phyloP scores from a whole-genome alignment of 2,329 filamentous ascomycete species.

The Lecanicillium sp. region DNA sequence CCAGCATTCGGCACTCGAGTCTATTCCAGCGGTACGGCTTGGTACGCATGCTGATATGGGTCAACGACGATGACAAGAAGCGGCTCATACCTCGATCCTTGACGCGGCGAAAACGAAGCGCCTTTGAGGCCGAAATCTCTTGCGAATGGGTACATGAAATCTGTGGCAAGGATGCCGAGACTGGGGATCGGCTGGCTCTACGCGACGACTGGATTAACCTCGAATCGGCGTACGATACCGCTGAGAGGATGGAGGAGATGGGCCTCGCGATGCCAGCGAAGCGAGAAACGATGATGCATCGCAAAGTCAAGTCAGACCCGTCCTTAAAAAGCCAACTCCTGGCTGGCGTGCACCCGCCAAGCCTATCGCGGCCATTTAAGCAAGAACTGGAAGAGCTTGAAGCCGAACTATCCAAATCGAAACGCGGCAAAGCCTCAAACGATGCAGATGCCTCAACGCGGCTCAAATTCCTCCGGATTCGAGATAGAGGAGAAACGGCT shows the following conservation, averaged over 20 bases:
- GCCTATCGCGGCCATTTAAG: constrained; percentile 30
- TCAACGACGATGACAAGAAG: constrained; percentile 50
- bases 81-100: constrained; percentile 52
- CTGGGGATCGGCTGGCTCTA: constrained; percentile 19
- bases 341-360: constrained; percentile 20
- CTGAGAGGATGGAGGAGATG: constrained; percentile 37
- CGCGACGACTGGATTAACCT: constrained; percentile 41
- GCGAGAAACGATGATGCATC: constrained; percentile 28
- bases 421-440: constrained; percentile 8
- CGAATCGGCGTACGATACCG: constrained; percentile 29
- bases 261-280: constrained; percentile 35
- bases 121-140: constrained; percentile 52
- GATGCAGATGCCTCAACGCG: constrained; percentile 9
- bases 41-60: constrained; percentile 71
- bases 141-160: constrained; percentile 53
- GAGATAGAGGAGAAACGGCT: constrained; percentile 15
- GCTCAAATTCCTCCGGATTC: constrained; percentile 19
- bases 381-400: constrained; percentile 33
- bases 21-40: constrained; percentile 70
- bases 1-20: constrained; percentile 45
- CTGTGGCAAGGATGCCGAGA: constrained; percentile 30
- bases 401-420: constrained; percentile 9
- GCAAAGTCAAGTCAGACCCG: constrained; percentile 15
- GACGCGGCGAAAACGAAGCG: constrained; percentile 43
- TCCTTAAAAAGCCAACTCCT: constrained; percentile 15